Evolutionary conservation across 305 asterid genomes (phyloP).

Genomic region (Stenogyne calaminthoides): DNA sequence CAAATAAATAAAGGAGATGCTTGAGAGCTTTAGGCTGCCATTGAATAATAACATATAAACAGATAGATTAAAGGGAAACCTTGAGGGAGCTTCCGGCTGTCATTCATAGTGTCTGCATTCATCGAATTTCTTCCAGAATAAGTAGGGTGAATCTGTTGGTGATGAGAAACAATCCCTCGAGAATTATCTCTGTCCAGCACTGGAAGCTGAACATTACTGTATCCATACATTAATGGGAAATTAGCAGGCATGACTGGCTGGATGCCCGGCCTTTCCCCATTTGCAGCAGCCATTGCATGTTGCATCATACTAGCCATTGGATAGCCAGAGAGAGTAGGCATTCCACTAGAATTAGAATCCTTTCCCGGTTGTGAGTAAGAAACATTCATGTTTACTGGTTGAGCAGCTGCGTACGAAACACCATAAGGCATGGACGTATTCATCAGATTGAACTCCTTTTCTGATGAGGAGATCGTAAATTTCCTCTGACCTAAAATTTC

Average conservation of each 20-base stretch:
- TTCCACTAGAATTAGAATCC: constrained; percentile 50
- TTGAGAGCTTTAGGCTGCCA: constrained; percentile 54
- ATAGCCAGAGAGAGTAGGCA: constrained; percentile 46
- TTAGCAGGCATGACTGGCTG: constrained; percentile 60
- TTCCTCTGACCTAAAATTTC: constrained; percentile 71
- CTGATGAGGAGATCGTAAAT: constrained; percentile 69
- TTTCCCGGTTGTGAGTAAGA: constrained; percentile 58
- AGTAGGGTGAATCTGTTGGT: constrained; percentile 57
- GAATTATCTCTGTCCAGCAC: constrained; percentile 67
- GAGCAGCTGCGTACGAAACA: constrained; percentile 50
- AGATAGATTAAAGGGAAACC: constrained; percentile 44
- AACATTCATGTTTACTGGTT: constrained; percentile 53
- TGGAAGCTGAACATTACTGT: constrained; percentile 72
- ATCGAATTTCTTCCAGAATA: constrained; percentile 52
- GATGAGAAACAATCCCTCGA: constrained; percentile 53
- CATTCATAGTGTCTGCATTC: constrained; percentile 54
- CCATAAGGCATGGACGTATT: constrained; percentile 49
- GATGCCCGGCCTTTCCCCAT: constrained; percentile 53
- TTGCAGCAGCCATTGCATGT: constrained; percentile 48
- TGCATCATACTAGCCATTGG: constrained; percentile 61
- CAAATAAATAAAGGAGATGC: constrained; percentile 39
- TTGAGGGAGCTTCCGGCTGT: constrained; percentile 61
- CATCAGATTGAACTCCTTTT: constrained; percentile 62
- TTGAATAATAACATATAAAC: constrained; percentile 12
- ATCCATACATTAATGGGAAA: constrained; percentile 76